Evolutionary conservation across 345 rosid species (phyloP).

Genomic region (Firmiana major): DNA sequence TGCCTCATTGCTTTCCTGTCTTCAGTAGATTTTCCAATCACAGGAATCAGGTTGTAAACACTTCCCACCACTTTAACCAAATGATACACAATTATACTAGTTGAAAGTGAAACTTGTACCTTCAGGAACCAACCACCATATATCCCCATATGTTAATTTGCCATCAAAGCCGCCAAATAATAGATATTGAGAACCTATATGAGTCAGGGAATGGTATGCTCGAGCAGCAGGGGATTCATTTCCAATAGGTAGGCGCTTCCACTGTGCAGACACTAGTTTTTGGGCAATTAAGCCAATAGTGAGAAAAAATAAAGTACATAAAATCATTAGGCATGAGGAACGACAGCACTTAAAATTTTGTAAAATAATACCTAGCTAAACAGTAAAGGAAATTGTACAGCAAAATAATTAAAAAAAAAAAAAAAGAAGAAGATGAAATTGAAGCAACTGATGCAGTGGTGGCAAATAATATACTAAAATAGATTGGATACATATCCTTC

Average conservation of each 20-base stretch:
- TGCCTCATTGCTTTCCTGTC: neutral
- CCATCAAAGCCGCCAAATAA: slow-evolving; percentile 97
- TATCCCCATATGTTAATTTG: slow-evolving; percentile 80
- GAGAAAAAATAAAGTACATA: slow-evolving; percentile 8
- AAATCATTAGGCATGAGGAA: neutral
- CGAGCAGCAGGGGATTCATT: slow-evolving; percentile 85
- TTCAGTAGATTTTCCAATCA: neutral
- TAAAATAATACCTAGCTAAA: neutral
- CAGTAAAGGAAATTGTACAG: neutral
- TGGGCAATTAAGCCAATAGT: slow-evolving; percentile 9
- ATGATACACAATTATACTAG: neutral
- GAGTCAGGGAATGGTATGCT: slow-evolving; percentile 87
- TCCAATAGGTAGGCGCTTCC: slow-evolving; percentile 72
- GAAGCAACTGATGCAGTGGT: neutral
- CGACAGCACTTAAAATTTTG: neutral
- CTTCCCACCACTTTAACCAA: neutral
- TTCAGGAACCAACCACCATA: slow-evolving; percentile 97
- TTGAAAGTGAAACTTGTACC: slow-evolving; percentile 40
- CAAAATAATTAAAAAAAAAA: neutral
- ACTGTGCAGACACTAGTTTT: slow-evolving; percentile 77
- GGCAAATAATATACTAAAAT: neutral
- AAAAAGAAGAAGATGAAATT: neutral
- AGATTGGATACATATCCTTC: neutral
- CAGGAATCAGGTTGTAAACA: neutral
- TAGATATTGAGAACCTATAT: slow-evolving; percentile 68